phyloP scores from a whole-genome alignment of 805 yeast genomes.

The Suhomyces sp. region DNA sequence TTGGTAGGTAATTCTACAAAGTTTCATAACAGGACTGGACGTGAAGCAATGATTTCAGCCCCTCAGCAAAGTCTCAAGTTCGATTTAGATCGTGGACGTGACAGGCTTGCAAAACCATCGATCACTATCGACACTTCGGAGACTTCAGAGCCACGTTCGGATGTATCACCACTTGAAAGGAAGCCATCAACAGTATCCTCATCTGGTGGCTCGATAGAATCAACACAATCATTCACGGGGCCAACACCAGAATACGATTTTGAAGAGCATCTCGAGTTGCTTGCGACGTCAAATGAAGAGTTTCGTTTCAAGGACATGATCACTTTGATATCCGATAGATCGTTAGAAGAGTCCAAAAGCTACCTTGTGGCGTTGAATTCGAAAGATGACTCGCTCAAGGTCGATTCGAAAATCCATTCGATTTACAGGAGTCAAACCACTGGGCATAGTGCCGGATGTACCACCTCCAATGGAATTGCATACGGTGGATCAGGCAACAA shows the following conservation, averaged over 20 bases:
- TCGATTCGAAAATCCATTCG: conserved; percentile 35
- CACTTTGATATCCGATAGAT: conserved; percentile 23
- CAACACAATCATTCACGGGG: conserved; percentile 7
- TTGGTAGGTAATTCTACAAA: conserved; percentile 32
- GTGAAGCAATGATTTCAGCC: conserved; percentile 2
- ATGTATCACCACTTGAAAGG: neutral
- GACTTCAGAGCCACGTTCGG: neutral
- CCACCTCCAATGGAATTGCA: conserved; percentile 2
- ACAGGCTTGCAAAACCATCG: neutral
- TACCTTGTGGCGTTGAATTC: conserved; percentile 25
- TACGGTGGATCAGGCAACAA: neutral
- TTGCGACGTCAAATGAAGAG: conserved; percentile 5
- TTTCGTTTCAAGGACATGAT: conserved; percentile 22
- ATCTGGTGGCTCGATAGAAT: conserved; percentile 7
- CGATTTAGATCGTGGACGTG: conserved; percentile 1
- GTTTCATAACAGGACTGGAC: conserved; percentile 14
- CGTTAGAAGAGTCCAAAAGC: conserved; percentile 25
- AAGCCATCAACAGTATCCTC: neutral
- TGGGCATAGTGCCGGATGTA: conserved; percentile 9
- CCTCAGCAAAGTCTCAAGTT: conserved; percentile 3
- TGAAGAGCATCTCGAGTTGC: conserved; percentile 1
- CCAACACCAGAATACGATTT: conserved; percentile 1
- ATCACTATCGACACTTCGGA: neutral
- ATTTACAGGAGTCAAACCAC: conserved; percentile 29
- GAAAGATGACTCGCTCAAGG: conserved; percentile 20